phyloP scores from a whole-genome alignment of 1,139 yeast genomes.

The Blastobotrys elegans region DNA sequence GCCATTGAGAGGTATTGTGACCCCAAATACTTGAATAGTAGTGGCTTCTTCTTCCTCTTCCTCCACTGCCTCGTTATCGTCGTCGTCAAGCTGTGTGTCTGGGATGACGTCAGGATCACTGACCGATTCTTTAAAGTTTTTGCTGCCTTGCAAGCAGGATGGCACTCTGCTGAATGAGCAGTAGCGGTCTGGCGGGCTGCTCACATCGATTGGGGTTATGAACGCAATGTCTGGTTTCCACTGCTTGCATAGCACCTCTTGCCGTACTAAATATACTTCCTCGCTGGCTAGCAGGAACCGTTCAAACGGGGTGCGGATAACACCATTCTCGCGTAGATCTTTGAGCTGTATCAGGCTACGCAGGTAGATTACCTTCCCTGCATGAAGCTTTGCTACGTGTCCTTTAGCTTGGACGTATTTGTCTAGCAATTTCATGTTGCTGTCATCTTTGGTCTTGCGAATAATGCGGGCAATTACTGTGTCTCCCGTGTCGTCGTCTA shows the following conservation, averaged over 20 bases:
- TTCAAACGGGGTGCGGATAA: constrained; percentile 3
- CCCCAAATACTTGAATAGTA: no score
- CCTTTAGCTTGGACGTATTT: constrained; percentile 12
- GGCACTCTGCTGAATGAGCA: constrained; percentile 14
- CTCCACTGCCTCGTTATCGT: no score
- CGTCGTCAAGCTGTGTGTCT: constrained; percentile 5
- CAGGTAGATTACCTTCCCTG: constrained; percentile 4
- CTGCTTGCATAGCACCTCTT: constrained; percentile 2
- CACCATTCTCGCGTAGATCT: background rate
- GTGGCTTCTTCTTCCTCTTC: no score
- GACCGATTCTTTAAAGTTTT: background rate
- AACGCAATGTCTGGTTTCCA: background rate
- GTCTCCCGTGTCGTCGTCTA: constrained; percentile 20
- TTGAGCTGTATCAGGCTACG: constrained; percentile 5
- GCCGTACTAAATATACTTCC: constrained; percentile 8
- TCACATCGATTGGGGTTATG: background rate
- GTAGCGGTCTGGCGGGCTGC: constrained; percentile 6
- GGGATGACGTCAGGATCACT: background rate
- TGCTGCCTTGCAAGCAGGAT: constrained; percentile 1
- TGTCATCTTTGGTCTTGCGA: background rate
- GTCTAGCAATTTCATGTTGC: background rate
- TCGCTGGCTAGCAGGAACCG: constrained; percentile 9
- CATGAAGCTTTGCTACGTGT: background rate
- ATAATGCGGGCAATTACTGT: background rate
- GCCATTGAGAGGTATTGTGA: no score